Evolutionary conservation across 345 rosid species (phyloP).

Genomic region (Triadica sebifera): DNA sequence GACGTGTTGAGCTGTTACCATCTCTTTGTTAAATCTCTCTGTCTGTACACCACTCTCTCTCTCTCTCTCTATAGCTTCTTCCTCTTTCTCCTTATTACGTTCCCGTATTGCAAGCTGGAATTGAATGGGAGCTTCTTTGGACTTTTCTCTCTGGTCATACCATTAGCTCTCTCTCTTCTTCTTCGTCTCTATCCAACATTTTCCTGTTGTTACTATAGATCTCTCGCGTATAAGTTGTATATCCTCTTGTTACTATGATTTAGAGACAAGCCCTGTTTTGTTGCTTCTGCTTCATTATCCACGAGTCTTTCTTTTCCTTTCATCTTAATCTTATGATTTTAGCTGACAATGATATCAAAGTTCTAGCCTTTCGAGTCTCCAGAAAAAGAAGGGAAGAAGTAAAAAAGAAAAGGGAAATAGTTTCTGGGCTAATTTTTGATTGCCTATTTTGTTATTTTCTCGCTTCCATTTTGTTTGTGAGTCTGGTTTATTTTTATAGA

Average conservation of each 20-base stretch:
- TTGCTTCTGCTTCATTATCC: conserved; percentile 22
- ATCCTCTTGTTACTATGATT: conserved; percentile 31
- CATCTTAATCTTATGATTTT: neutral
- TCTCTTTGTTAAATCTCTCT: conserved; percentile 18
- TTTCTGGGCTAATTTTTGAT: neutral
- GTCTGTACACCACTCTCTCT: conserved; percentile 16
- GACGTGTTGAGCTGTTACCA: conserved; percentile 80
- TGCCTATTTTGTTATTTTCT: too few relatives aligned
- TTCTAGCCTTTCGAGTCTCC: conserved; percentile 23
- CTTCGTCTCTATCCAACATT: neutral
- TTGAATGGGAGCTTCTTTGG: conserved; percentile 30
- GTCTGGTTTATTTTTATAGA: conserved; percentile 6
- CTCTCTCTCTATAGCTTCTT: conserved; percentile 12
- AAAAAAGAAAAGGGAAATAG: neutral
- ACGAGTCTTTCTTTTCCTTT: conserved; percentile 38
- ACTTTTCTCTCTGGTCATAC: neutral
- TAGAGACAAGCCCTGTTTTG: conserved; percentile 31
- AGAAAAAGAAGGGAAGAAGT: too few relatives aligned
- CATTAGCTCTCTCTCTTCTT: neutral
- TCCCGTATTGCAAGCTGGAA: conserved; percentile 43
- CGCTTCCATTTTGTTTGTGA: neutral
- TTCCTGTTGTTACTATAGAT: too few relatives aligned
- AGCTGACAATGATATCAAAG: conserved; percentile 44
- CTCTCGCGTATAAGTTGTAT: too few relatives aligned
- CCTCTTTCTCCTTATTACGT: conserved; percentile 4